Evolutionary conservation across 2,329 filamentous ascomycete species (phyloP), one percentile per base, ranked within the genome.

Genomic region (Fusarium sp.): DNA sequence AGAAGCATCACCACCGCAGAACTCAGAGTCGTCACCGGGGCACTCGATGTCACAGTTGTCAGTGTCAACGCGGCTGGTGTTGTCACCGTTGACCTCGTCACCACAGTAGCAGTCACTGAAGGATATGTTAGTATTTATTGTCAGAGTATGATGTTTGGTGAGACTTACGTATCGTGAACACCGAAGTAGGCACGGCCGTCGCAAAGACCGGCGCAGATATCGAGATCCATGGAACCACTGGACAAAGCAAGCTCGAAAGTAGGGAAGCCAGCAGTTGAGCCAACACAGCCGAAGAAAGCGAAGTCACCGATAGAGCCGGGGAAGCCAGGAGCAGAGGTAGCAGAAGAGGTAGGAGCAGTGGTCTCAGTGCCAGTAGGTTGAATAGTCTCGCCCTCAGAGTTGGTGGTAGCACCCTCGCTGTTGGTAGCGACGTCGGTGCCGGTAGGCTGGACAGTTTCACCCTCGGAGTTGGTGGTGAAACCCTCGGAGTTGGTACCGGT

Each of bases 161-260:
- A n/a, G 10, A 68, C 72, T 73, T 39, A 71, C 75, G 48, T 68
- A 36, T 69, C 63, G 45, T 63, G 57, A 39, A 71, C 59, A 52
- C 72, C 77, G 31, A 77, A 76, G 66, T 71, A 75, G 18, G 46
- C 53, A 17, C 58, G 58, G 40, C 68, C 65, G 2, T 48, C 47
- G 23, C 75, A 76, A 39, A 59, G 66, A n/a, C 58, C 55, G 13
- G 67, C 67, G 45, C 76, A 78, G 4, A 63, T 40, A 10, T 77
- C 69, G 21, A 76, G 47, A 18, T 63, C 70, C 72, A 73, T 74
- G 17, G 59, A 14, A 8, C 31, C 37, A 6, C 60, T 61, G 3
- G 60, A 20, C 3, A 61, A 58, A 5, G 59, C 25, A 23, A 65
- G 64, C 18, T 57, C 36, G 11, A 77, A 76, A n/a, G 58, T 67